Percentiles rank a stretch among this genome's conserved stretches.
phyloP scores from a whole-genome alignment of 1,284 basidiomycete genomes.

The Anthracocystis walkeri region DNA sequence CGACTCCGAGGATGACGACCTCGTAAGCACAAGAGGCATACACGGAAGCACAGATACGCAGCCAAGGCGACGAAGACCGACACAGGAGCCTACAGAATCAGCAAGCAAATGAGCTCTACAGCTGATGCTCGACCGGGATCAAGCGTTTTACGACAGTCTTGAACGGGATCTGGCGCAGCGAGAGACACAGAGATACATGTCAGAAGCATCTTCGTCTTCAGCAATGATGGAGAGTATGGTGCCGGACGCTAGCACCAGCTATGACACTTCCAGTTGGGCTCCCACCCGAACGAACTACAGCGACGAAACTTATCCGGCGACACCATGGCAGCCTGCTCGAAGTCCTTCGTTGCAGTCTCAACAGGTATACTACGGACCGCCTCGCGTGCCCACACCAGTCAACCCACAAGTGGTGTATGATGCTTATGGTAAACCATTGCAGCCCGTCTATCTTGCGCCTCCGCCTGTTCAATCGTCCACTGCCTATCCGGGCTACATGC shows the following conservation, averaged over 20 bases:
- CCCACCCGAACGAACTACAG: constrained; percentile 4
- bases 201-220: constrained; percentile 9
- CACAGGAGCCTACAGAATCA: background rate
- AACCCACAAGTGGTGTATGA: background rate
- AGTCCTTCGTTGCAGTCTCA: background rate
- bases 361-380: background rate
- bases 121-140: constrained; percentile 11
- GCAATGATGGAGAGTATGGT: constrained; percentile 28
- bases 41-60: background rate
- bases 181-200: background rate
- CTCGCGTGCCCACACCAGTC: background rate
- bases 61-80: background rate
- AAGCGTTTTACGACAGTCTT: constrained; percentile 21
- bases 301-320: background rate
- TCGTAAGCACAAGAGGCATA: constrained; percentile 1
- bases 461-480: background rate
- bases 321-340: background rate
- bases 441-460: constrained; percentile 2
- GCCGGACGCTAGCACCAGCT: constrained; percentile 24
- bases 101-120: constrained; percentile 10
- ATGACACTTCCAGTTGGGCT: constrained; percentile 23
- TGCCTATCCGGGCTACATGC: constrained; percentile 3
- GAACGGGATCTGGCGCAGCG: constrained; percentile 19
- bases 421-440: constrained; percentile 6
- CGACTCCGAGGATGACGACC: constrained; percentile 23